Conservation (phyloP, 106 monocot species). For the Xerophyta viscosa region DNA sequence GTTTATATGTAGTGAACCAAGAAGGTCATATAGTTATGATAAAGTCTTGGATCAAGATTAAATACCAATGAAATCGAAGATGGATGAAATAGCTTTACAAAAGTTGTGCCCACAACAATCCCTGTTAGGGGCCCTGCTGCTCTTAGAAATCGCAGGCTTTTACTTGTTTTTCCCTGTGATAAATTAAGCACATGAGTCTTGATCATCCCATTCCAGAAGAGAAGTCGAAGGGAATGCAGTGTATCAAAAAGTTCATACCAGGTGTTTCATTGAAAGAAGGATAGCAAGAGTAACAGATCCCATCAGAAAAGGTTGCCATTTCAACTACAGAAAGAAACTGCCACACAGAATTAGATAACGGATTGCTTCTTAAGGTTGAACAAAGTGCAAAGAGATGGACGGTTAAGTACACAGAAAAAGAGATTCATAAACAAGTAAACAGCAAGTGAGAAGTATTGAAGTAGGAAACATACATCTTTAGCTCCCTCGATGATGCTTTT, state of each 20-base stretch:
- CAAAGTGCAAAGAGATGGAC: too few relatives aligned
- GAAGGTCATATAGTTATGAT: not conserved
- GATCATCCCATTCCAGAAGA: not conserved
- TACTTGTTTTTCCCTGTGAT: slow-evolving; percentile 70
- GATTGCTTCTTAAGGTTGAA: slow-evolving; percentile 5
- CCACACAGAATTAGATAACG: slow-evolving; percentile 21
- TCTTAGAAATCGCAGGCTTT: slow-evolving; percentile 53
- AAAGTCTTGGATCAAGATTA: not conserved
- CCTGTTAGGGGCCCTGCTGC: slow-evolving; percentile 92
- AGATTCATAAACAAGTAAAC: too few relatives aligned
- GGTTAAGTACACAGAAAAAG: not conserved
- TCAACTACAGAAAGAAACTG: slow-evolving; percentile 67
- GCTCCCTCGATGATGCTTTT: slow-evolving; percentile 81
- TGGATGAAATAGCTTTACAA: slow-evolving; percentile 97
- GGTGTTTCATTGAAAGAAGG: slow-evolving; percentile 84
- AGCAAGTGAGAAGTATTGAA: not conserved
- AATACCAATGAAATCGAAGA: slow-evolving; percentile 90
- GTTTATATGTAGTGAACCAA: not conserved
- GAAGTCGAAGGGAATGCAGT: not conserved
- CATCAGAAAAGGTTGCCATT: slow-evolving; percentile 96
- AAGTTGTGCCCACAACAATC: slow-evolving; percentile 68
- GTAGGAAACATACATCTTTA: slow-evolving; percentile 39
- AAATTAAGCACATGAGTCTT: slow-evolving; percentile 13
- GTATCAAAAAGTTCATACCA: slow-evolving; percentile 40
- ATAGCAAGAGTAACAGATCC: slow-evolving; percentile 68